Conservation (phyloP, 164 flowering plant genomes). For the Euptelea pleiosperma region DNA sequence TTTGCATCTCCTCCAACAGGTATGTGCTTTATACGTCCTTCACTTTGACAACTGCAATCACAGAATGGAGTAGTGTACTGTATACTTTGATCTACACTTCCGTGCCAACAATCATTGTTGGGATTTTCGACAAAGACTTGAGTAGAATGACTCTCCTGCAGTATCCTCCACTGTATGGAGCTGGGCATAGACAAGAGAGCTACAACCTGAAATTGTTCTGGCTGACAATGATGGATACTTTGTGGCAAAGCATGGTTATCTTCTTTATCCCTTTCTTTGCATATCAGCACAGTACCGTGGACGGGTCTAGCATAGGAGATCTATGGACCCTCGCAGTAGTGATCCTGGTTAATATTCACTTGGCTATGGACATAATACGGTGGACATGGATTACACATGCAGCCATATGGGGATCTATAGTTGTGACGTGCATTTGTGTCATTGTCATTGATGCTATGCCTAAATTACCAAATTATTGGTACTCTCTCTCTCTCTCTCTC, state of each 20-base stretch:
- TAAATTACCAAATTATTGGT: slow-evolving; percentile 71
- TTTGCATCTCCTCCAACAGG: slow-evolving; percentile 38
- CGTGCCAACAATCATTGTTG: slow-evolving; percentile 80
- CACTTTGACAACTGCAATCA: slow-evolving; percentile 80
- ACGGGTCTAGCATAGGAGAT: slow-evolving; percentile 73
- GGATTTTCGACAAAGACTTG: slow-evolving; percentile 86
- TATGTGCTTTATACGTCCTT: slow-evolving; percentile 73
- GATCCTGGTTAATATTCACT: slow-evolving; percentile 77
- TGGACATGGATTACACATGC: slow-evolving; percentile 91
- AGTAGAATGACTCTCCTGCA: slow-evolving; percentile 62
- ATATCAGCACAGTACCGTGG: slow-evolving; percentile 60
- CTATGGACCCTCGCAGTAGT: slow-evolving; percentile 90
- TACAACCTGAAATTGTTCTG: slow-evolving; percentile 74
- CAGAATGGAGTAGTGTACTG: slow-evolving; percentile 87
- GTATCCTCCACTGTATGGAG: slow-evolving; percentile 78
- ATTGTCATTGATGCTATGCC: slow-evolving; percentile 74
- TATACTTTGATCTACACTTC: slow-evolving; percentile 85
- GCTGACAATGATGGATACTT: slow-evolving; percentile 83
- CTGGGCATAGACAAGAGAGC: slow-evolving; percentile 77
- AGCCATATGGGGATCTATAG: slow-evolving; percentile 87
- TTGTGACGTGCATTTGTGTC: slow-evolving; percentile 73
- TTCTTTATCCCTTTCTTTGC: slow-evolving; percentile 74
- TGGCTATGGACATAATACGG: slow-evolving; percentile 86
- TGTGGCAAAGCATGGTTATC: slow-evolving; percentile 82
- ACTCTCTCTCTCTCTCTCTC: slow-evolving; percentile 21